Evolutionary conservation across 1,284 basidiomycete species (phyloP).

Genomic region (Chondrostereum purpureum): DNA sequence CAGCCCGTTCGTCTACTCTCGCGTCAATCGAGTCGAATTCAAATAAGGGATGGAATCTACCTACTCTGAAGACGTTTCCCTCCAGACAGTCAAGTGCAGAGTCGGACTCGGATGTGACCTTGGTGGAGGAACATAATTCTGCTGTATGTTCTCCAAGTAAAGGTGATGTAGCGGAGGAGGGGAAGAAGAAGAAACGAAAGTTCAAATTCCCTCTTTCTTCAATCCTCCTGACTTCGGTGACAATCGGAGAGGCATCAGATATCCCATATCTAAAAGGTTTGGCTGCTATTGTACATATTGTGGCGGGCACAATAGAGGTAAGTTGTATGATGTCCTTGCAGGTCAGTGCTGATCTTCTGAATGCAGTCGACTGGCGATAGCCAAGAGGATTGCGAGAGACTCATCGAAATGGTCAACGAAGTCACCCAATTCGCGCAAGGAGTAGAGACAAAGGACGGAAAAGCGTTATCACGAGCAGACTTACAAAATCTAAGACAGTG

Average conservation of each 20-base stretch:
- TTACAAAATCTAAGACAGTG: too few species aligned
- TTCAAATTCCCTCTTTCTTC: background rate
- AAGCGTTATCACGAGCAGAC: too few species aligned
- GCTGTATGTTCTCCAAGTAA: background rate
- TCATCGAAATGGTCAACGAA: conserved; percentile 14
- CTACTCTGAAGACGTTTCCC: too few species aligned
- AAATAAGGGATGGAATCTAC: too few species aligned
- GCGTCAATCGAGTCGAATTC: too few species aligned
- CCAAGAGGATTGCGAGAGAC: conserved; percentile 11
- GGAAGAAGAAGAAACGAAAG: background rate
- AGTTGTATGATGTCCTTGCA: background rate
- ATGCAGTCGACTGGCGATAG: conserved; percentile 14
- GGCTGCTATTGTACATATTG: conserved; percentile 13
- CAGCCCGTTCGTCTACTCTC: too few species aligned
- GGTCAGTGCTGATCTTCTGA: background rate
- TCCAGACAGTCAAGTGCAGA: too few species aligned
- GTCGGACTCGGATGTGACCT: too few species aligned
- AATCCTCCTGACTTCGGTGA: conserved; percentile 10
- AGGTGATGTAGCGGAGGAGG: background rate
- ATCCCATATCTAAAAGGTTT: conserved; percentile 15
- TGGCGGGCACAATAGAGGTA: conserved; percentile 15
- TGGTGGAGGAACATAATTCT: background rate
- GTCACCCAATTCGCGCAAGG: too few species aligned
- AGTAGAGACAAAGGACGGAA: too few species aligned
- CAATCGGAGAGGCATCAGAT: conserved; percentile 15